Evolutionary conservation across 805 yeast genomes (phyloP), one percentile per base, ranked within the genome.

Genomic region (Candida bentonensis): DNA sequence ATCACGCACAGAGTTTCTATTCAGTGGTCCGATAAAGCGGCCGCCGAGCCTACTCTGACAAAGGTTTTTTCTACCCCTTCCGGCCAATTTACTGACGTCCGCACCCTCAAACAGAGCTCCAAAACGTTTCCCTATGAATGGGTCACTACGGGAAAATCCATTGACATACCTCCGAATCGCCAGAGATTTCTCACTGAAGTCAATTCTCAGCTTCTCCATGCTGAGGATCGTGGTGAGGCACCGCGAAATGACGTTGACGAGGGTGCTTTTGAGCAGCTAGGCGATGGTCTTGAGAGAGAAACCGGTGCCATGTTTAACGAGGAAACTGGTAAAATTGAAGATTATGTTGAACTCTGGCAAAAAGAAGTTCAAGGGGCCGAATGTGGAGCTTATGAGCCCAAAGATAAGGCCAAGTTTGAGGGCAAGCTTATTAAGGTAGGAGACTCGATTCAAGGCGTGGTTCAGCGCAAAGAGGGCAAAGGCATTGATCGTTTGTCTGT

Each of bases 271-370:
- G 62, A 64, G 46, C 51, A 58, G 2, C 50, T 69, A 23, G 63
- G 55, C 2, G 60, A 56, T 15, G 66, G 70, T 4, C 68, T 67
- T 42, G 61, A 78, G 39, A 62, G 63, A 44, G 82, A 76, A 52
- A 66, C 67, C 0, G 78, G 78, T 0, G 49, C 49, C 3, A 73
- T 76, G 79, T 46, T 49, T 2, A 71, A 74, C 49, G 68, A 72
- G 1, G 66, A 48, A 1, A 63, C 73, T 1, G 69, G 70, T 0
- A 50, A 52, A n/a, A 51, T 57, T 3, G 70, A 68, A 44, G 62
- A 62, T 9, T 76, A 74, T 47, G 59, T 70, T 28, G 82, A 76
- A 55, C 63, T 72, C 22, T 76, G 82, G 82, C 36, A 30, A n/a
- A 30, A 9, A 15, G 36, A 30, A 5, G 7, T 11, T 11, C 17